Conservation (phyloP, 2,329 filamentous ascomycete genomes). For the Clonostachys sp. region DNA sequence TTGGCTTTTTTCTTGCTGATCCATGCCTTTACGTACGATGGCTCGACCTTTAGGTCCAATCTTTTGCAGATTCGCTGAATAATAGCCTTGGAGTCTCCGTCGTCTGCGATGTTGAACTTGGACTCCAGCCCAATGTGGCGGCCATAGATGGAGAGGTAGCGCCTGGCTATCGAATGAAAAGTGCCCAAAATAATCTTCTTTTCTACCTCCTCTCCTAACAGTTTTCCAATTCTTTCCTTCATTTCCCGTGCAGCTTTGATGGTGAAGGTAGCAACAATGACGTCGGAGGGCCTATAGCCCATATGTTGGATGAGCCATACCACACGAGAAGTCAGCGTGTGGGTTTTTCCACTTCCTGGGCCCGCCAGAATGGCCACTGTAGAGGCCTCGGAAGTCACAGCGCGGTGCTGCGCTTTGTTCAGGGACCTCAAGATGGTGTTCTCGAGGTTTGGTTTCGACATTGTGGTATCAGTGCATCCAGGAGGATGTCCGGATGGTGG, state of each 20-base stretch:
- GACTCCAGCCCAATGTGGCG: slow-evolving; percentile 75
- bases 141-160: slow-evolving; percentile 82
- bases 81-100: slow-evolving; percentile 72
- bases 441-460: slow-evolving; percentile 5
- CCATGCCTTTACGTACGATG: slow-evolving; percentile 64
- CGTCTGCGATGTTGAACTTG: slow-evolving; percentile 89
- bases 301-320: slow-evolving; percentile 77
- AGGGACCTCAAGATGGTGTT: slow-evolving; percentile 39
- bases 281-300: slow-evolving; percentile 74
- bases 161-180: slow-evolving; percentile 87
- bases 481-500: too few species aligned
- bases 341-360: slow-evolving; percentile 81
- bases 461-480: too few species aligned
- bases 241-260: slow-evolving; percentile 93
- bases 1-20: slow-evolving; percentile 68
- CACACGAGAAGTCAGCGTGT: slow-evolving; percentile 88
- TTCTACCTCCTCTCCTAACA: slow-evolving; percentile 75
- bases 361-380: slow-evolving; percentile 65
- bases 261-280: slow-evolving; percentile 95
- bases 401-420: slow-evolving; percentile 50
- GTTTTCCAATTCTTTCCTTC: slow-evolving; percentile 76
- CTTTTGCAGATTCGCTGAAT: slow-evolving; percentile 79
- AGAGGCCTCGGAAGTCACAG: slow-evolving; percentile 45
- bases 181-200: slow-evolving; percentile 81
- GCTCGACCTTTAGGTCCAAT: slow-evolving; percentile 63